Evolutionary conservation across 148 eudicot genomes (phyloP).

Genomic region (Silene conica): DNA sequence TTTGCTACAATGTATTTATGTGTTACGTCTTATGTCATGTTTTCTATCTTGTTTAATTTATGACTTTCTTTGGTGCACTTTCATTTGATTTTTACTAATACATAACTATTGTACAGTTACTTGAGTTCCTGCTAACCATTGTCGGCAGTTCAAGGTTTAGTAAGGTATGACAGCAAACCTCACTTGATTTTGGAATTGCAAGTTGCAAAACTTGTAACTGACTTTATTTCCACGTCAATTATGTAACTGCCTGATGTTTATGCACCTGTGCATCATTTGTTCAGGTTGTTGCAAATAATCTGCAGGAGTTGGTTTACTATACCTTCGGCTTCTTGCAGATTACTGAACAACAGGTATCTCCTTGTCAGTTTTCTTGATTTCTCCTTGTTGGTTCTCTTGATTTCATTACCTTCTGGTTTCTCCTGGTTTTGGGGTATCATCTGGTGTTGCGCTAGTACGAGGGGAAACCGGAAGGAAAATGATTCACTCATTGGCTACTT

Average conservation of each 20-base stretch:
- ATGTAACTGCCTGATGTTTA: neutral
- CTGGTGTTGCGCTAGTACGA: too few species aligned
- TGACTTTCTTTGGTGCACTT: neutral
- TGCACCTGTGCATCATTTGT: conserved; percentile 3
- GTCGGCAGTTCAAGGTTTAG: conserved; percentile 66
- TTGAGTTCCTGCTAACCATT: conserved; percentile 75
- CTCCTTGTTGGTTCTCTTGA: too few species aligned
- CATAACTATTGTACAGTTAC: conserved; percentile 50
- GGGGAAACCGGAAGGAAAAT: too few species aligned
- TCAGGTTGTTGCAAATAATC: conserved; percentile 64
- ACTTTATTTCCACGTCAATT: neutral
- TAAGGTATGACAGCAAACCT: conserved; percentile 45
- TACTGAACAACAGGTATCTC: conserved; percentile 83
- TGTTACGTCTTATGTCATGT: neutral
- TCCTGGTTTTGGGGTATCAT: neutral
- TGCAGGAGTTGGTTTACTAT: conserved; percentile 76
- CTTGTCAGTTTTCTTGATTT: neutral
- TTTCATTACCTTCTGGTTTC: neutral
- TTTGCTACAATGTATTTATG: neutral
- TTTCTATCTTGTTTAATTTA: conserved; percentile 4
- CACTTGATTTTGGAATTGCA: neutral
- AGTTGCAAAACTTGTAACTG: neutral
- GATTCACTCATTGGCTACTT: too few species aligned
- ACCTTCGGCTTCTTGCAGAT: conserved; percentile 79
- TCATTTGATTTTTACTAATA: conserved; percentile 6